phyloP scores from a whole-genome alignment of 1,139 yeast species.

The Kazachstania sp. region DNA sequence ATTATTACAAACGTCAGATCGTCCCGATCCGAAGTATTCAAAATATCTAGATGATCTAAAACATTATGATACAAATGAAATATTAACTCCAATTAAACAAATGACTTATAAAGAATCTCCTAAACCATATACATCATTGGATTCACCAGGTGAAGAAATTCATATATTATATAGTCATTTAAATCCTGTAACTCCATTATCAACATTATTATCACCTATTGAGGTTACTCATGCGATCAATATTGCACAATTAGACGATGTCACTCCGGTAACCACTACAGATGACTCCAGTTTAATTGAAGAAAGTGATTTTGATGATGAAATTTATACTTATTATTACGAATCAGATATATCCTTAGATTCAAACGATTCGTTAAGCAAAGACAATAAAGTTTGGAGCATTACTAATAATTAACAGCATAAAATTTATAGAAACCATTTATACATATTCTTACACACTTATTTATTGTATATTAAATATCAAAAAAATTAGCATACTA shows the following conservation, averaged over 20 bases:
- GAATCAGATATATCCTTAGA: slow-evolving; percentile 1
- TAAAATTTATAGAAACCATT: neutral
- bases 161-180: neutral
- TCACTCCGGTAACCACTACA: neutral
- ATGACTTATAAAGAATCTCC: neutral
- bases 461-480: neutral
- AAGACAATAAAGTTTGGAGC: neutral
- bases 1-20: neutral
- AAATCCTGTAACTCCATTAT: slow-evolving; percentile 1
- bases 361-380: neutral
- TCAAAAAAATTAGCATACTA: slow-evolving; percentile 5
- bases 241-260: neutral
- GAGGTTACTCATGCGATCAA: neutral
- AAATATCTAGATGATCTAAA: neutral
- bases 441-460: neutral
- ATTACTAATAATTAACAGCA: neutral
- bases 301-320: neutral
- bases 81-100: neutral
- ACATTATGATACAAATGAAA: neutral
- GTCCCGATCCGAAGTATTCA: neutral
- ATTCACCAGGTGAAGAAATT: neutral
- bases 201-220: slow-evolving; percentile 2
- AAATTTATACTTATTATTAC: neutral
- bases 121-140: neutral
- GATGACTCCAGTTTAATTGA: neutral